These are phyloP conservation scores for Cladosporium halotolerans DNA, from an alignment of 2,329 filamentous ascomycete genomes.

Conservation along the genomic window DNA sequence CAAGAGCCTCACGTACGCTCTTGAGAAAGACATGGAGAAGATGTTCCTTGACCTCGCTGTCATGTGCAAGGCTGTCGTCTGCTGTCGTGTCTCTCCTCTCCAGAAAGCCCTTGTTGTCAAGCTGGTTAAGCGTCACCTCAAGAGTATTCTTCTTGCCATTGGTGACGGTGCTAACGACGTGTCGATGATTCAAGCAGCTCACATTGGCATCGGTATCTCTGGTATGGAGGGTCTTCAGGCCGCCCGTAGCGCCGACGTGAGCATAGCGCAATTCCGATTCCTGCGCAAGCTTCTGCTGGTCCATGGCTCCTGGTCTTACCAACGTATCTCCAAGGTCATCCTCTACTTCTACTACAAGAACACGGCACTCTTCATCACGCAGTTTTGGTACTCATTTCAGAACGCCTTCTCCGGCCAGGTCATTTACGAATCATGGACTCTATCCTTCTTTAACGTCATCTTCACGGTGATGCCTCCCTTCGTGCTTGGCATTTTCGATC, in stretches of 20 bases:
- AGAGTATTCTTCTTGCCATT: slow-evolving; percentile 88
- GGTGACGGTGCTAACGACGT: slow-evolving; percentile 98
- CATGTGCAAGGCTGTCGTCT: slow-evolving; percentile 98
- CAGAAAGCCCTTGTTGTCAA: slow-evolving; percentile 98
- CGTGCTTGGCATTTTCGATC: slow-evolving; percentile 92
- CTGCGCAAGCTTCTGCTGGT: slow-evolving; percentile 90
- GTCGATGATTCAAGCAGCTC: slow-evolving; percentile 99
- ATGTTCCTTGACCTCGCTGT: slow-evolving; percentile 87
- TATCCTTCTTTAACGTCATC: slow-evolving; percentile 99
- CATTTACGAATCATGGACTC: slow-evolving; percentile 97
- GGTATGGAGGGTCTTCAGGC: slow-evolving; percentile 96
- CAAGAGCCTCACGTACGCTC: slow-evolving; percentile 84
- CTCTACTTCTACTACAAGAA: slow-evolving; percentile 99
- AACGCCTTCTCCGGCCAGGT: slow-evolving; percentile 97
- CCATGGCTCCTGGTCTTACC: slow-evolving; percentile 96
- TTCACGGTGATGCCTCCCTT: slow-evolving; percentile 93
- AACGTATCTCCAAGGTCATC: slow-evolving; percentile 93
- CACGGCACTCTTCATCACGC: slow-evolving; percentile 96
- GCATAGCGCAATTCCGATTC: slow-evolving; percentile 92
- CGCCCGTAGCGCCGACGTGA: slow-evolving; percentile 88
- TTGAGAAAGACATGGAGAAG: slow-evolving; percentile 92
- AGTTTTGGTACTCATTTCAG: slow-evolving; percentile 99
- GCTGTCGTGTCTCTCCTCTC: slow-evolving; percentile 88
- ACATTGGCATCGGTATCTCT: slow-evolving; percentile 96
- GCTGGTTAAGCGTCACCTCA: slow-evolving; percentile 89